Conservation (phyloP, 2,329 filamentous ascomycete genomes). For the Bipolaris gigantea region DNA sequence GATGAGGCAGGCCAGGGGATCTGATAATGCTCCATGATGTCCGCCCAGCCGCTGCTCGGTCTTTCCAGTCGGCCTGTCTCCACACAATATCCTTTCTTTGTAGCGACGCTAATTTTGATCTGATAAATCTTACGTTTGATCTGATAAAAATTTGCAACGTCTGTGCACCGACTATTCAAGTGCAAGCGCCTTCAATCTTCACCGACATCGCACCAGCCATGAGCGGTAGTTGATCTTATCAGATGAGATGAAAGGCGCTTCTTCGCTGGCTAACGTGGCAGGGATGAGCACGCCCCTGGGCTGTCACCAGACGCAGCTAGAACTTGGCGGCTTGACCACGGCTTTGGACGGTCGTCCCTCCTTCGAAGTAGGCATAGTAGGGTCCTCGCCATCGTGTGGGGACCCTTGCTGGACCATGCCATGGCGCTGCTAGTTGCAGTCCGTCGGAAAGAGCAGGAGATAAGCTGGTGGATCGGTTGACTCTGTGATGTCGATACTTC, state of each 20-base stretch:
- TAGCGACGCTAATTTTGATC: constrained; percentile 18
- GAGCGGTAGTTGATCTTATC: constrained; percentile 27
- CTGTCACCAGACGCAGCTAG: constrained; percentile 15
- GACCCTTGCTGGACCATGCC: constrained; percentile 1
- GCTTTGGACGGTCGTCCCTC: constrained; percentile 20
- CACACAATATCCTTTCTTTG: constrained; percentile 9
- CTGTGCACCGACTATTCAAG: background rate
- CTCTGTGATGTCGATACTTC: constrained; percentile 13
- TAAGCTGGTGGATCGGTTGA: constrained; percentile 7
- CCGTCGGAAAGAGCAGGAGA: constrained; percentile 18
- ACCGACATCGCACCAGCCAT: constrained; percentile 20
- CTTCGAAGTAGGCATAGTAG: constrained; percentile 13
- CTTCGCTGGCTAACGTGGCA: constrained; percentile 5
- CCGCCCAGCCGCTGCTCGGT: constrained; percentile 13
- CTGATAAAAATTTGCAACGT: constrained; percentile 26
- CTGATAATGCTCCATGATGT: constrained; percentile 17
- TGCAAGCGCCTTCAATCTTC: constrained; percentile 2
- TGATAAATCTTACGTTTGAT: constrained; percentile 24
- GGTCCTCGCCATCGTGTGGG: constrained; percentile 17
- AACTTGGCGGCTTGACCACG: constrained; percentile 8
- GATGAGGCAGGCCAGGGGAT: constrained; percentile 13
- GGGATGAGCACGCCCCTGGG: constrained; percentile 14
- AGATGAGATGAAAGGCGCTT: constrained; percentile 26
- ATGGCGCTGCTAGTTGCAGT: constrained; percentile 20
- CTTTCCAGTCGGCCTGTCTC: constrained; percentile 2